A percentile compares a stretch with the other conserved stretches of the same genome.
These are phyloP conservation scores for Inga leiocalycina DNA, from an alignment of 306 rosid genomes.

Conservation along the genomic window DNA sequence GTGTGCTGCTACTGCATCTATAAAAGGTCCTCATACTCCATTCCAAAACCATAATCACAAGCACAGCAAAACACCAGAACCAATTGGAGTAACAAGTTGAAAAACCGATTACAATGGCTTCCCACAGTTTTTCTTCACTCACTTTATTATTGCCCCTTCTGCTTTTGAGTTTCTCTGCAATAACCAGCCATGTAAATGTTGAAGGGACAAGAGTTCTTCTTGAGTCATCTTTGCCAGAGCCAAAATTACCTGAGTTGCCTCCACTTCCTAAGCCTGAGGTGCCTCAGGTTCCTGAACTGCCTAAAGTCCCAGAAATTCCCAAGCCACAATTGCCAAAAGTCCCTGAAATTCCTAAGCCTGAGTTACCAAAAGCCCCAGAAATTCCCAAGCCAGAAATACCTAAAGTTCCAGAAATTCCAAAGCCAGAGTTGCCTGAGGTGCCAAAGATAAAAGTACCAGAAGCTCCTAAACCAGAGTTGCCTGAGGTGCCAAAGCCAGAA, in stretches of 20 bases:
- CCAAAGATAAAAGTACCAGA: not conserved
- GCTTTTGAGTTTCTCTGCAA: not conserved
- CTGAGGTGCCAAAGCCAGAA: not conserved
- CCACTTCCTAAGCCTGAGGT: not conserved
- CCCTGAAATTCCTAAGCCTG: conserved; percentile 16
- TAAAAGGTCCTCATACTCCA: conserved; percentile 28
- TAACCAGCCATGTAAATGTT: not conserved
- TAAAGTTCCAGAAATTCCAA: not conserved
- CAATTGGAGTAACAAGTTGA: not conserved
- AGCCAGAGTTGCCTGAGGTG: not conserved
- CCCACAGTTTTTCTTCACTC: not conserved
- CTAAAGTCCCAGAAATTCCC: not conserved
- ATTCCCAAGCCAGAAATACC: conserved; percentile 19
- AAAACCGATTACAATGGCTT: not conserved
- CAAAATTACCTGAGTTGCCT: not conserved
- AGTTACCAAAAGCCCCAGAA: conserved; percentile 3
- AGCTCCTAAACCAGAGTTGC: not conserved
- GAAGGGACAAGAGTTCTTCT: not conserved
- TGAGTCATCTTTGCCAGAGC: not conserved
- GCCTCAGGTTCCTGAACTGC: not conserved
- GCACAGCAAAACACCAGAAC: not conserved
- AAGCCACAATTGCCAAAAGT: conserved; percentile 14
- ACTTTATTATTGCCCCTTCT: not conserved
- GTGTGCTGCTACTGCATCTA: conserved; percentile 23
- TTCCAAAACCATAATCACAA: conserved; percentile 4